Percentiles rank a stretch among this genome's conserved stretches.
Evolutionary conservation across 179 eudicot species (phyloP).

Genomic region (Gypsophila paniculata): DNA sequence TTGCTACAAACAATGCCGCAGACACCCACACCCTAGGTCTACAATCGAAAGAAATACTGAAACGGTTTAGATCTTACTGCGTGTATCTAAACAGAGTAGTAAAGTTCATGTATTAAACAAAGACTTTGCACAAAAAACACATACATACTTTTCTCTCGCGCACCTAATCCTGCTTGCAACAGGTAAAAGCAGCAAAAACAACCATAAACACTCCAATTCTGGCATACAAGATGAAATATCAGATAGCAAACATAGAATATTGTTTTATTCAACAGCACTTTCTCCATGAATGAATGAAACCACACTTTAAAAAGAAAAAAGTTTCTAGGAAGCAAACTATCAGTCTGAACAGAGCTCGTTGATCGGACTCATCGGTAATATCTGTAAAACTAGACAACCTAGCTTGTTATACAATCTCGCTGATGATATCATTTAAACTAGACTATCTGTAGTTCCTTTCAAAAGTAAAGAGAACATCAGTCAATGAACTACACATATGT

Average conservation of each 20-base stretch:
- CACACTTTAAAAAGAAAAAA: neutral
- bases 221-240: slow-evolving; percentile 2
- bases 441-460: neutral
- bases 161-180: slow-evolving; percentile 1
- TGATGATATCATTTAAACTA: neutral
- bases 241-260: neutral
- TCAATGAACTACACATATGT: neutral
- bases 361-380: neutral
- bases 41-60: neutral
- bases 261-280: neutral
- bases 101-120: neutral
- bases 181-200: neutral
- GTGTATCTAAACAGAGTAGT: neutral
- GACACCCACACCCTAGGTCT: neutral
- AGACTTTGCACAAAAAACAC: neutral
- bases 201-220: slow-evolving; percentile 1
- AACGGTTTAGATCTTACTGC: neutral
- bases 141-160: neutral
- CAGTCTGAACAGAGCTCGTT: neutral
- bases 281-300: neutral
- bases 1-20: neutral
- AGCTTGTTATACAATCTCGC: neutral
- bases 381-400: neutral
- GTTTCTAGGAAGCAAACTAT: neutral
- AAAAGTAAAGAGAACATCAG: neutral